A percentile compares a stretch with the other conserved stretches of the same genome.
phyloP scores from a whole-genome alignment of 305 asterid genomes.

The Fraxinus angustifolia region DNA sequence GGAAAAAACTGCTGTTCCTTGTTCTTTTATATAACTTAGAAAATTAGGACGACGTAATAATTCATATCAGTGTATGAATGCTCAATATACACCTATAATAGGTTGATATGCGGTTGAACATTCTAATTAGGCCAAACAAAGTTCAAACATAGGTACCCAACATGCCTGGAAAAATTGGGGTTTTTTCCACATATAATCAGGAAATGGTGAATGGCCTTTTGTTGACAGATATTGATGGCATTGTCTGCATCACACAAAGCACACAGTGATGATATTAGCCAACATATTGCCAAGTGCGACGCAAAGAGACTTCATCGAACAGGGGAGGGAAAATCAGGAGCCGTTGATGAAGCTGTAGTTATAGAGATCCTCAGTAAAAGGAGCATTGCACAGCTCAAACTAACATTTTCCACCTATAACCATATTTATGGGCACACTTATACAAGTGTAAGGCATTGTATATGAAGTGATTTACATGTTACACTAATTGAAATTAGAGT shows the following conservation, averaged over 20 bases:
- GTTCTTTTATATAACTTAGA: background rate
- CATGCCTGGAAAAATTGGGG: background rate
- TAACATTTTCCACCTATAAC: constrained; percentile 49
- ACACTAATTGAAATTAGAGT: background rate
- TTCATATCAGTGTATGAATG: background rate
- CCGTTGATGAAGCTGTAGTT: constrained; percentile 55
- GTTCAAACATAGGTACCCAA: background rate
- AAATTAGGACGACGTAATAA: background rate
- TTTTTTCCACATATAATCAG: background rate
- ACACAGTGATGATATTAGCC: constrained; percentile 54
- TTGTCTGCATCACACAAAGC: constrained; percentile 77
- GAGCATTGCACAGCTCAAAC: constrained; percentile 63
- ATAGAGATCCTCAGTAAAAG: constrained; percentile 68
- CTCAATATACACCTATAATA: background rate
- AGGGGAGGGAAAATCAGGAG: constrained; percentile 58
- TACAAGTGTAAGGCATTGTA: constrained; percentile 37
- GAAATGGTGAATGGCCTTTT: background rate
- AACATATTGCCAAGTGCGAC: constrained; percentile 72
- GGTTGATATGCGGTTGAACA: background rate
- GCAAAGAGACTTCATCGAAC: constrained; percentile 61
- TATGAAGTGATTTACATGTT: background rate
- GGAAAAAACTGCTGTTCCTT: no score
- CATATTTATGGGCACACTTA: constrained; percentile 70
- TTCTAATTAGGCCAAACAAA: background rate
- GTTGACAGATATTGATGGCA: constrained; percentile 53